phyloP scores from a whole-genome alignment of 371 early-diverging fungal species.

The Fennellomyces sp. region DNA sequence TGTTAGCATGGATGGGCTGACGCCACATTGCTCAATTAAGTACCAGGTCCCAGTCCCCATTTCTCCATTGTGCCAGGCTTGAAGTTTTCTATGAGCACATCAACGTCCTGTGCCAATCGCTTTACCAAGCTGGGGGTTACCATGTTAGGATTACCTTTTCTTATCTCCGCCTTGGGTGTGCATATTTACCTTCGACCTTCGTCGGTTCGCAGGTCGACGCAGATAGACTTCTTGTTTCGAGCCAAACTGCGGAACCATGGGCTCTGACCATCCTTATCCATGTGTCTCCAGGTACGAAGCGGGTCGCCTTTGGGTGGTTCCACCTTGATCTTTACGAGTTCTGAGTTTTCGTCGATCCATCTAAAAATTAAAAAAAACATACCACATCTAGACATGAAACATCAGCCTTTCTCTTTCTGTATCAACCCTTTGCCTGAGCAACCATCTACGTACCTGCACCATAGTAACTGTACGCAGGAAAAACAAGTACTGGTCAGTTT shows the following conservation, averaged over 20 bases:
- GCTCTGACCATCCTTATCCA: constrained; percentile 54
- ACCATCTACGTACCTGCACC: constrained; percentile 37
- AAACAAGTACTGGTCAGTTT: too few relatives aligned
- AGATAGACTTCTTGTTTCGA: constrained; percentile 59
- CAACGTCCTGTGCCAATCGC: constrained; percentile 44
- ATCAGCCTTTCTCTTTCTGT: too few relatives aligned
- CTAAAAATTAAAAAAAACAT: neutral
- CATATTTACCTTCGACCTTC: constrained; percentile 52
- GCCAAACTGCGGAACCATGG: constrained; percentile 56
- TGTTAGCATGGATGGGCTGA: too few relatives aligned
- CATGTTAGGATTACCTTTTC: too few relatives aligned
- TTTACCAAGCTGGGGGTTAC: constrained; percentile 55
- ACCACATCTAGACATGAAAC: constrained; percentile 9
- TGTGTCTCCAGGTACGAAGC: constrained; percentile 51
- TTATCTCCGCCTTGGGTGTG: too few relatives aligned
- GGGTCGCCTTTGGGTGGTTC: constrained; percentile 64
- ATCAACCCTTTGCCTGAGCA: neutral
- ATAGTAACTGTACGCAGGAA: constrained; percentile 25
- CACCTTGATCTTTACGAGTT: constrained; percentile 45
- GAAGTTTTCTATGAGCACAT: constrained; percentile 63
- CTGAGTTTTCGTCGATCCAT: neutral
- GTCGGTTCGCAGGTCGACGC: constrained; percentile 48
- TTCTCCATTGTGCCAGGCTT: constrained; percentile 65
- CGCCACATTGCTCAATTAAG: too few relatives aligned
- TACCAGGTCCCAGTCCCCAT: constrained; percentile 64